Evolutionary conservation across 2,329 filamentous ascomycete species (phyloP), one percentile per base, ranked within the genome.

Genomic region (Penicillium oxalicum): DNA sequence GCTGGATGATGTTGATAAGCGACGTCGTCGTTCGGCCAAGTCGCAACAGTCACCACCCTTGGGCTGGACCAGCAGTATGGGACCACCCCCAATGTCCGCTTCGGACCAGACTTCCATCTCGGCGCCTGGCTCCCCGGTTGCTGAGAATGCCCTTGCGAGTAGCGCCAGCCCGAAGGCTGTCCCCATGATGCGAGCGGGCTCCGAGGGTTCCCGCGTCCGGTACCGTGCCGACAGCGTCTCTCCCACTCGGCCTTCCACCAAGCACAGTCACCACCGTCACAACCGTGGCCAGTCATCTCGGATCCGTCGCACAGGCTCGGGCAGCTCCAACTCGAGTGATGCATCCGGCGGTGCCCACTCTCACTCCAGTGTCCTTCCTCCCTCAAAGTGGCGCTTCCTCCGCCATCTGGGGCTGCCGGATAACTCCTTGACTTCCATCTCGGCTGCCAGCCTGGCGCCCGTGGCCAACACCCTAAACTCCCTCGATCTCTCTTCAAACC

Each of bases 341-440:
- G 73, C 74, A 34, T 81, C 79, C 7, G 73, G 71, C 37, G 76
- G 76, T 27, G 12, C 86, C 87, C 1, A 95, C 93, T 59, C 76
- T 95, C 1, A 73, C 91, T 43, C 76, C 80, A 84, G 84, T 35
- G 78, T 85, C 50, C 76, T 97, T 12, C 89, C 91, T 37, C 74
- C 87, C 0, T 87, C 86, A 1, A 97, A 97, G 70, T 98, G 93
- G 93, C 84, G 91, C 49, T 95, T 97, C 69, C 72, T 98, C 61
- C 86, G 88, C 64, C 91, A 97, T 70, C 77, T 98, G 37, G 93
- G 91, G 65, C 75, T 98, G 45, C 84, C 91, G 5, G 93, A 97
- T 65, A 98, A 97, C 69, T 85, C 86, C 7, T 77, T 98, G 54
- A 95, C 89, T 6, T 82, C 83, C 4, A 84, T 98, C 54, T 80